Evolutionary conservation across 306 rosid species (phyloP), one percentile per base, ranked within the genome.

Genomic region (Fagus crenata): DNA sequence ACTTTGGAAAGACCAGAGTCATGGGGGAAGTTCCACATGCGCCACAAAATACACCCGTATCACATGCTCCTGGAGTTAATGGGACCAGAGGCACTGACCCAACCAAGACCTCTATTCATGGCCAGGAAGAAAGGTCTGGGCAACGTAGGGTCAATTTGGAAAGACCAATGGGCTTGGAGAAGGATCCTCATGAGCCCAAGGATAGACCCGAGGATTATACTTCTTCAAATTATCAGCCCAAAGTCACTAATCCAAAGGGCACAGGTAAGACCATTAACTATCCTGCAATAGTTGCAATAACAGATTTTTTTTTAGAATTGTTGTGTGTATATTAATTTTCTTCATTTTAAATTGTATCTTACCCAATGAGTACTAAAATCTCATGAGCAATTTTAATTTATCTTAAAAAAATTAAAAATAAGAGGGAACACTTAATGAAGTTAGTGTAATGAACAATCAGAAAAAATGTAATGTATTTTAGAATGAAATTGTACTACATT

Each of bases 221-320:
- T 71, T 77, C 87, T 69, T 33, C 86, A 4, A 81, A 78, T 72
- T 78, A 84, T 68, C 82, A 87, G 71, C 68, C 89, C 53, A 87
- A 91, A 82, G 87, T 75, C 74, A 75, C 80, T 33, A 83, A 88
- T 83, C 93, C 91, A 6, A 67, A 88, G 4, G 63, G 78, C 33
- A 41, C 68, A 67, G 93, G 97, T 90, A 80, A 75, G 49, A 3
- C 5, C 32, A 36, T 65, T 65, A 14, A 5, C 32, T 6, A 17
- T 17, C 36, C 6, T 36, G 46, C 64, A 18, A 58, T 22, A 7
- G 65, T 58, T 3, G 5, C 65, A 58, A 7, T 28, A 8, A 58
- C 5, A 58, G 1, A 11, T 22, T 22, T 22, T 22, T 28, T 58
- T 4, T 35, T 2, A 46, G 14, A 46, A 46, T 22, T 22, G 28